Percentiles rank a stretch among this genome's conserved stretches.
These are phyloP conservation scores for Dunaliella sp. DNA, from an alignment of 139 green algal genomes.

Conservation along the genomic window DNA sequence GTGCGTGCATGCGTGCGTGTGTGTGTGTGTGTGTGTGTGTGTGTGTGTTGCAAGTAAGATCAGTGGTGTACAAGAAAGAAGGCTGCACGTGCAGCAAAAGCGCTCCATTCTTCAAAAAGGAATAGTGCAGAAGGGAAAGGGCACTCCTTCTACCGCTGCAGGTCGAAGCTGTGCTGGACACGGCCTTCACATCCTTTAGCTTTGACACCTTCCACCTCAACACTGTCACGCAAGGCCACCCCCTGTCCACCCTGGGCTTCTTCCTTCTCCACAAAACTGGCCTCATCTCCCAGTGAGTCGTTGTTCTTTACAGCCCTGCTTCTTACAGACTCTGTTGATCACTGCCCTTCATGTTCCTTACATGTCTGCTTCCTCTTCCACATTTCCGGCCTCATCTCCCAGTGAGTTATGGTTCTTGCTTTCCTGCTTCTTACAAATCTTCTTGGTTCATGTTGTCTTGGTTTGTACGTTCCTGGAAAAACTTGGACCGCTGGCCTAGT, in stretches of 20 bases:
- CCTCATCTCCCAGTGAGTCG: slow-evolving; percentile 6
- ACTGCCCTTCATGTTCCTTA: slow-evolving; percentile 16
- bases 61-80: too few species aligned
- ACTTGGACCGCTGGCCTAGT: too few species aligned
- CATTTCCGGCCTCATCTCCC: slow-evolving; percentile 6
- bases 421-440: too few species aligned
- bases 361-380: slow-evolving; percentile 29
- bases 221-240: slow-evolving; percentile 13
- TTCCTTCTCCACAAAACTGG: slow-evolving; percentile 25
- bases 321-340: not conserved
- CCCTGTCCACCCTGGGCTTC: slow-evolving; percentile 23
- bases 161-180: not conserved
- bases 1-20: too few species aligned
- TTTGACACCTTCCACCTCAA: slow-evolving; percentile 23
- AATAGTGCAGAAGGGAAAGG: too few species aligned
- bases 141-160: slow-evolving; percentile 5
- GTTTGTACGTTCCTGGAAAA: too few species aligned
- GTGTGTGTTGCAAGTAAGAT: too few species aligned
- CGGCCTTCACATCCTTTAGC: slow-evolving; percentile 4
- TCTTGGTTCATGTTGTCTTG: slow-evolving; percentile 3
- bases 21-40: too few species aligned
- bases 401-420: too few species aligned
- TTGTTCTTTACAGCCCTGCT: too few species aligned
- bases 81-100: too few species aligned
- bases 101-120: too few species aligned